Conservation (phyloP, 768 basidiomycete genomes). For the Phaeotremella skinneri region DNA sequence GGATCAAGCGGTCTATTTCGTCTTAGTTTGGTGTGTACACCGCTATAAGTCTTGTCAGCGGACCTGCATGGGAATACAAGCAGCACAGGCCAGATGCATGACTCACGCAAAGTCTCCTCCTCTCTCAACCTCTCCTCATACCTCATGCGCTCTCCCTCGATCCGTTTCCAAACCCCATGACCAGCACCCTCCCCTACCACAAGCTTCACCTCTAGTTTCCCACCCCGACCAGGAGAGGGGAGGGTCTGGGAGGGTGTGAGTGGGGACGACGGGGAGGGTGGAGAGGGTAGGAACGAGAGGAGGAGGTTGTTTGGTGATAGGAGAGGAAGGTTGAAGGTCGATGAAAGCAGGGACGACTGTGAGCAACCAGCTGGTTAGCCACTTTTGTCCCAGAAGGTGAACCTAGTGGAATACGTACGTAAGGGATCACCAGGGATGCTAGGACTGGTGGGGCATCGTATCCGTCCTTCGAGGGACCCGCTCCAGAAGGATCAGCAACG, state of each 20-base stretch:
- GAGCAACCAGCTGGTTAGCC: neutral
- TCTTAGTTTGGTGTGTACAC: too few relatives aligned
- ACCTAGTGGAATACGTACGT: slow-evolving; percentile 20
- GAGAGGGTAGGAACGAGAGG: slow-evolving; percentile 32
- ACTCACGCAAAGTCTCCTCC: slow-evolving; percentile 39
- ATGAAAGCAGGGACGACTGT: slow-evolving; percentile 22
- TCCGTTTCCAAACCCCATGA: slow-evolving; percentile 41
- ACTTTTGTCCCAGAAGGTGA: neutral
- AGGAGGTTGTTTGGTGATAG: slow-evolving; percentile 38
- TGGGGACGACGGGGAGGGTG: neutral
- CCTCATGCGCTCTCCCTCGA: slow-evolving; percentile 37
- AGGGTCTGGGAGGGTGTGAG: slow-evolving; percentile 9
- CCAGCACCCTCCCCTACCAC: slow-evolving; percentile 39
- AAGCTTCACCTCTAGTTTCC: slow-evolving; percentile 32
- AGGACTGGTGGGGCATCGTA: slow-evolving; percentile 21
- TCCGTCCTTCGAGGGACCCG: slow-evolving; percentile 1
- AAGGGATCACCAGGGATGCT: slow-evolving; percentile 28
- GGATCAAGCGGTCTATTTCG: too few relatives aligned
- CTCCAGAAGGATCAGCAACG: slow-evolving; percentile 16
- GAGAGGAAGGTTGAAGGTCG: slow-evolving; percentile 39
- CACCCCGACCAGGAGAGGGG: slow-evolving; percentile 35
- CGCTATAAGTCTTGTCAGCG: neutral
- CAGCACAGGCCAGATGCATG: neutral
- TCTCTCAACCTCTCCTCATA: slow-evolving; percentile 22
- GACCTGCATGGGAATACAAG: neutral